Evolutionary conservation across 2,329 filamentous ascomycete genomes (phyloP), one percentile per base, ranked within the genome.

Genomic region (Pseudogymnoascus sp.): DNA sequence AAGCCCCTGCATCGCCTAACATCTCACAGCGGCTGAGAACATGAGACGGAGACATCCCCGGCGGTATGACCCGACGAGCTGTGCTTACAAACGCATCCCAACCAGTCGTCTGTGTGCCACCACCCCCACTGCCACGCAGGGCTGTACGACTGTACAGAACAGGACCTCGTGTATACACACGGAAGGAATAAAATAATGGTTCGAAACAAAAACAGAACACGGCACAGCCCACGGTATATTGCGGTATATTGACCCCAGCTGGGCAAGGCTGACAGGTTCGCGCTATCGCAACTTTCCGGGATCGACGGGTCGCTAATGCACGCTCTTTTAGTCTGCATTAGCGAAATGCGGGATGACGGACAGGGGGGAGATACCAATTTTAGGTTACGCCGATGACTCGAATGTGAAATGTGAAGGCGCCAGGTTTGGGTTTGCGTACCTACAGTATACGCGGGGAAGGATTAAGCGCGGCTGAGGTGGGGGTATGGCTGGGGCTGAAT

Each of bases 121-220:
- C 26, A 19, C 2, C 46, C 23, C 44, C 23, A 53, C 44, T 19
- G n/a, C 46, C 46, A 31, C 9, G 46, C 46, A 56, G 26, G n/a
- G 17, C 15, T 56, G 26, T 33, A 33, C 29, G 46, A 56, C 46
- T n/a, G 10, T 29, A 29, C 44, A 11, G 44, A 26, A 29, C 26
- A 17, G 7, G 44, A 50, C 23, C 1, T 15, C 15, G 13, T 29
- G n/a, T 29, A n/a, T 29, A 5, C 7, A 13, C 46, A 33, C 46
- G 19, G 19, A 19, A 19, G 0, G 7, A 19, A 19, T n/a, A 15
- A 19, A 33, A 56, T 1, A 19, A 56, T 1, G 7, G 19, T 33
- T 17, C 26, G 46, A 56, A 56, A 56, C 26, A 56, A 56, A 44
- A 56, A 56, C n/a, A 56, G 46, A 56, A 53, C 26, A 56, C 46